Percentiles rank a stretch among this genome's conserved stretches.
phyloP scores from a whole-genome alignment of 306 rosid genomes.

The Medicago truncatula region MtrunA17r5.0-ANR NC_053044.1:23583001-23583500 shows the following conservation, averaged over 20 bases:
- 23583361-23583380: background rate
- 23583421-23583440: background rate
- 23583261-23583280: background rate
- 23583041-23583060: constrained; percentile 95
- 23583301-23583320: background rate
- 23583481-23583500: too few species aligned
- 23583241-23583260: constrained; percentile 18
- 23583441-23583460: background rate
- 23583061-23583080: constrained; percentile 92
- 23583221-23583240: constrained; percentile 68
- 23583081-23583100: constrained; percentile 92
- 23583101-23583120: constrained; percentile 80
- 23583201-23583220: constrained; percentile 95
- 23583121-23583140: constrained; percentile 64
- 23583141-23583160: constrained; percentile 65
- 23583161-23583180: constrained; percentile 86
- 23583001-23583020: constrained; percentile 85
- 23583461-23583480: background rate
- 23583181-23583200: constrained; percentile 96
- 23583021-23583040: constrained; percentile 81
- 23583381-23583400: background rate
- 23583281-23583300: background rate
- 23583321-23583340: background rate
- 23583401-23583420: background rate
- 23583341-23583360: background rate